Conservation (phyloP, 805 yeast species). For the Teunomyces barrocoloradensis region DNA sequence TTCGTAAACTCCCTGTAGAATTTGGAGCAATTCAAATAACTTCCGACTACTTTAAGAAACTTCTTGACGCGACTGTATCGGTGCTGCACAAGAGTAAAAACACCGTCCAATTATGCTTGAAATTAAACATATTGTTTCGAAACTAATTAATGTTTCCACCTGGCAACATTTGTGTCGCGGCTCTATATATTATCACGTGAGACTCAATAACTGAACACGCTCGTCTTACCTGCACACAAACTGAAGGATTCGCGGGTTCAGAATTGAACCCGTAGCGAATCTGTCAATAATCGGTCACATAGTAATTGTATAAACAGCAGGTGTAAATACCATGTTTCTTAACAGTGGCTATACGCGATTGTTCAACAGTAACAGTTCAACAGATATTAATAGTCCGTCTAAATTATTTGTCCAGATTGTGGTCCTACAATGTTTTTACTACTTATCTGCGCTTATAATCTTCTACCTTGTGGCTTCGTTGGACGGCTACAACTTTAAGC, state of each 20-base stretch:
- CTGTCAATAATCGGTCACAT: neutral
- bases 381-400: constrained; percentile 32
- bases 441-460: constrained; percentile 64
- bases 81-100: too few species aligned
- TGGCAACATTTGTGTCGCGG: too few species aligned
- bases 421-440: constrained; percentile 75
- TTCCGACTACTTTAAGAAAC: too few species aligned
- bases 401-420: constrained; percentile 63
- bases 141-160: too few species aligned
- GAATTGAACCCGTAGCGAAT: neutral
- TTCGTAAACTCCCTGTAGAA: too few species aligned
- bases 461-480: constrained; percentile 65
- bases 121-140: too few species aligned
- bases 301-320: neutral
- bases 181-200: too few species aligned
- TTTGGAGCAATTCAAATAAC: too few species aligned
- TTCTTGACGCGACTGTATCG: too few species aligned
- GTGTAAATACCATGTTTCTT: neutral
- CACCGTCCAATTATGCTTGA: too few species aligned
- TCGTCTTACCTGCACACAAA: neutral
- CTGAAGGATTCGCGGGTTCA: neutral
- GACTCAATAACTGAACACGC: too few species aligned
- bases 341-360: constrained; percentile 22
- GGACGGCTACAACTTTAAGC: constrained; percentile 65
- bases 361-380: constrained; percentile 21